Conservation (phyloP, 2,329 filamentous ascomycete species). For the Fusarium staphyleae region DNA sequence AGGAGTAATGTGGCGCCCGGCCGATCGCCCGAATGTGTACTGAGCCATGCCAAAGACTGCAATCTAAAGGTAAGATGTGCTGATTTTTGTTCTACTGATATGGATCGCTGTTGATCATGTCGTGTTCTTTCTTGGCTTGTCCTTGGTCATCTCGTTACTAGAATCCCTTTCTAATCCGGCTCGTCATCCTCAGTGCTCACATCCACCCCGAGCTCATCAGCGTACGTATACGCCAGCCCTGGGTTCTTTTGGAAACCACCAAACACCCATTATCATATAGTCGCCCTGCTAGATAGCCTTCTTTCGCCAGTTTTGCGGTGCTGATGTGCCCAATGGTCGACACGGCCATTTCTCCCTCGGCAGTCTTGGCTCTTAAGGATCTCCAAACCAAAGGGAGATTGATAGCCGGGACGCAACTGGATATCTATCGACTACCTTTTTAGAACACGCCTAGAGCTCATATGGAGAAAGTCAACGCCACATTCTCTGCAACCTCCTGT, state of each 20-base stretch:
- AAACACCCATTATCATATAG: slow-evolving; percentile 55
- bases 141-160: not conserved
- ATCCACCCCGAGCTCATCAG: slow-evolving; percentile 55
- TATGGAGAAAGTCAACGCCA: slow-evolving; percentile 75
- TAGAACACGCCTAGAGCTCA: slow-evolving; percentile 69
- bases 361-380: slow-evolving; percentile 45
- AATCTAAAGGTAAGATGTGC: too few relatives aligned
- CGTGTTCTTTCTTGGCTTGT: not conserved
- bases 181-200: slow-evolving; percentile 55
- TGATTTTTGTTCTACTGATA: not conserved
- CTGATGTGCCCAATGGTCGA: too few relatives aligned
- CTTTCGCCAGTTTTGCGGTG: slow-evolving; percentile 54
- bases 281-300: slow-evolving; percentile 51
- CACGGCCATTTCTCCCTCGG: slow-evolving; percentile 62
- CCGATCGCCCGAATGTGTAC: slow-evolving; percentile 15
- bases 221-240: slow-evolving; percentile 57
- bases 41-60: too few relatives aligned
- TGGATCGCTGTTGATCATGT: not conserved
- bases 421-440: slow-evolving; percentile 53
- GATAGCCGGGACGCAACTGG: slow-evolving; percentile 65
- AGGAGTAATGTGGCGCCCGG: slow-evolving; percentile 6
- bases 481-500: slow-evolving; percentile 44
- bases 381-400: slow-evolving; percentile 68
- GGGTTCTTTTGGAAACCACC: slow-evolving; percentile 62
- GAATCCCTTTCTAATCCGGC: slow-evolving; percentile 44